These are phyloP conservation scores for Mediolabrus comicus DNA, from an alignment of 108 stramenopile species.

Conservation along the genomic window DNA sequence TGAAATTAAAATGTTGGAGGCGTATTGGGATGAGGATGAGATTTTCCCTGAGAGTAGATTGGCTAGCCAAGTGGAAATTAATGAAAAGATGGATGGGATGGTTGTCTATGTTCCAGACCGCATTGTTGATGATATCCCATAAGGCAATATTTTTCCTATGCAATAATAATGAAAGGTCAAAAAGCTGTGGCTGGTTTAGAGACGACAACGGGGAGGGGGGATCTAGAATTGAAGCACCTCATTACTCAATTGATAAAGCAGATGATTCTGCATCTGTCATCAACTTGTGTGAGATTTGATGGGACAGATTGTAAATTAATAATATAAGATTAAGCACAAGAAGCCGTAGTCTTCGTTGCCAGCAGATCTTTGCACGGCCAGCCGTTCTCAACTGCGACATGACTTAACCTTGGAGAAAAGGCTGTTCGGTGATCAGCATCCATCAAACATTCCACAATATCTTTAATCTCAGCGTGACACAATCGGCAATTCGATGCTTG, in stretches of 20 bases:
- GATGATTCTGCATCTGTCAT: too few species aligned
- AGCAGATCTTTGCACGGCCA: conserved; percentile 63
- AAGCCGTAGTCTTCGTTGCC: conserved; percentile 26
- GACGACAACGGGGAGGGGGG: background rate
- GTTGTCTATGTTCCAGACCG: conserved; percentile 89
- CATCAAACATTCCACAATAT: conserved; percentile 32
- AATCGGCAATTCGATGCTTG: conserved; percentile 19
- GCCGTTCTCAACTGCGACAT: conserved; percentile 62
- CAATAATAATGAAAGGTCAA: too few species aligned
- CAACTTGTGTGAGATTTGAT: too few species aligned
- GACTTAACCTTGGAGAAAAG: conserved; percentile 32
- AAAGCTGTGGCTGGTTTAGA: too few species aligned
- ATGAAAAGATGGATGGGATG: conserved; percentile 88
- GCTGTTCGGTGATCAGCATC: conserved; percentile 34
- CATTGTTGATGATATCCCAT: conserved; percentile 80
- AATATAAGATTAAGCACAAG: conserved; percentile 38
- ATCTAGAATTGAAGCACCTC: background rate
- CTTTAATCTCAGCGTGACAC: conserved; percentile 19
- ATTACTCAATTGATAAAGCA: too few species aligned
- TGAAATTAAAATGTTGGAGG: conserved; percentile 64
- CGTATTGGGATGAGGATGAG: conserved; percentile 90
- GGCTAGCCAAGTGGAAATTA: conserved; percentile 67
- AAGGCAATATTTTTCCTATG: conserved; percentile 9
- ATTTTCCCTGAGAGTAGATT: conserved; percentile 78
- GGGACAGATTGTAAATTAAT: too few species aligned